Evolutionary conservation across 345 rosid species (phyloP).

Genomic region (Lepidium africanum): DNA sequence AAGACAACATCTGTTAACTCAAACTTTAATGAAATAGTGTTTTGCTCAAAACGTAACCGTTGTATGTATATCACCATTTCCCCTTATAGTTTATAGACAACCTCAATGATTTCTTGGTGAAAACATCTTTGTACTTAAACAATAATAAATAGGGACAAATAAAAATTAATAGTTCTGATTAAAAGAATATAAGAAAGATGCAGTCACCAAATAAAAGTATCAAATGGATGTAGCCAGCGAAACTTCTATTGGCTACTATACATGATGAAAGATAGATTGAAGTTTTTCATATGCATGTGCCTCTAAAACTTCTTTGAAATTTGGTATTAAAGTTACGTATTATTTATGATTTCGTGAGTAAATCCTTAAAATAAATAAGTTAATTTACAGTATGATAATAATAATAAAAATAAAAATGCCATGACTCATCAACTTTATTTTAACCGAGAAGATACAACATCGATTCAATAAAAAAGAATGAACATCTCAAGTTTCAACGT

Average conservation of each 20-base stretch:
- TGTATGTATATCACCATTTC: background rate
- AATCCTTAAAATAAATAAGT: too few relatives aligned
- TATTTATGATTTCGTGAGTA: too few relatives aligned
- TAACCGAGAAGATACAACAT: background rate
- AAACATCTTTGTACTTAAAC: background rate
- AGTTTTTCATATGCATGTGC: background rate
- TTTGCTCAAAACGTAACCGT: background rate
- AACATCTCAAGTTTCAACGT: constrained; percentile 8
- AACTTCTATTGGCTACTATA: background rate
- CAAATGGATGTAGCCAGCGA: background rate
- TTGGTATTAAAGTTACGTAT: too few relatives aligned
- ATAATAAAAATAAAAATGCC: background rate
- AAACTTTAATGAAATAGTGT: background rate
- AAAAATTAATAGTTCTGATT: background rate
- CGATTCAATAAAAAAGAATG: constrained; percentile 5
- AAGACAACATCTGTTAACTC: background rate
- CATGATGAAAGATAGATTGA: background rate
- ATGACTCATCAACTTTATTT: constrained; percentile 7
- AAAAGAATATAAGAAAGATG: background rate
- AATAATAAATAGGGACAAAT: background rate
- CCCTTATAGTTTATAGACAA: background rate
- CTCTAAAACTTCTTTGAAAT: too few relatives aligned
- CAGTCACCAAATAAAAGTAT: background rate
- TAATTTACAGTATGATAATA: too few relatives aligned
- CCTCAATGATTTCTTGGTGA: background rate